Base-by-base conservation (phyloP, 768 basidiomycete genomes). In the Leccinum aurantiacum region DNA sequence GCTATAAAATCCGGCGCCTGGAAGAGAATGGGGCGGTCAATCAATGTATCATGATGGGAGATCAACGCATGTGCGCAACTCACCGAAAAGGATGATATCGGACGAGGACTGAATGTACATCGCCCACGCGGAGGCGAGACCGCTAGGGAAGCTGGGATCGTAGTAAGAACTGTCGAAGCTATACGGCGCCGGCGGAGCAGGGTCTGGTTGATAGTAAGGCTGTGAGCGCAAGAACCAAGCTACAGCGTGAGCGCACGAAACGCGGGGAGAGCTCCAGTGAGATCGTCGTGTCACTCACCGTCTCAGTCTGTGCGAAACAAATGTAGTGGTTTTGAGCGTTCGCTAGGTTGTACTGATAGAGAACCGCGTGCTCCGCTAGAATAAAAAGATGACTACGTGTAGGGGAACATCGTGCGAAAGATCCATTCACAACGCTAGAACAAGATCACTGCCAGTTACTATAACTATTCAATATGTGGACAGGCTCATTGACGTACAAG, bases 251-350 rank as follows among this genome's bases (percentile, higher is more conserved):
- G 48, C 25, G 11, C 3, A 27, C 13, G 14, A 11, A 22, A 24
- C 7, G 5, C 22, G 15, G 44, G 11, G 41, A n/a, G 44, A 46
- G 6, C 11, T 4, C 11, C 10, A 13, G 11, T 46, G 6, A 27
- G 11, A 49, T 49, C 13, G 14, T 25, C 24, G 2, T 49, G 33
- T 38, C 3, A 41, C 67, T 24, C 59, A 82, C 80, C 1, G 80
- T 80, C 62, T 84, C 83, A 0, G 82, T 84, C 62, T 84, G 83
- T 17, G 77, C 77, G 47, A 84, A 66, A 1, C 81, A 82, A 15
- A 82, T 75, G 60, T 78, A 84, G 63, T 84, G 78, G 61, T 82
- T 75, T 49, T 69, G 61, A 4, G 84, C 80, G 31, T 74, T 74
- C 51, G 59, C 70, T 41, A 84, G 57, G 58, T 71, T 76, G 63